A percentile compares a stretch with the other conserved stretches of the same genome.
phyloP scores from a whole-genome alignment of 1,284 basidiomycete genomes.

The Trametes hirsuta region DNA sequence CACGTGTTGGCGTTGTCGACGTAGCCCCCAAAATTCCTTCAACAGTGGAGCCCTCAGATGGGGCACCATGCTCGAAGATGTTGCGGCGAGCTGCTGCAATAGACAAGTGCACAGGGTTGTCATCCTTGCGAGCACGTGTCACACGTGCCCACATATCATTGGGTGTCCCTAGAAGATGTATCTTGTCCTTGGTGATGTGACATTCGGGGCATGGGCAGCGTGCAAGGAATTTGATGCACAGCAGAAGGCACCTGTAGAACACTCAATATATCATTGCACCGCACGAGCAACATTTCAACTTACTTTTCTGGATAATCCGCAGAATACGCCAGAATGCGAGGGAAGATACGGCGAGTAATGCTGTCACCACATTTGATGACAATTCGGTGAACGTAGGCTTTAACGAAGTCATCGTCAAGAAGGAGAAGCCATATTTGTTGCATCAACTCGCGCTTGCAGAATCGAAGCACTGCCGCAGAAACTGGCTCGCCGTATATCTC shows the following conservation, averaged over 20 bases:
- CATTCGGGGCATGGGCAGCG: conserved; percentile 12
- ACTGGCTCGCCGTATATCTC: background rate
- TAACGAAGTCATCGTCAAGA: conserved; percentile 31
- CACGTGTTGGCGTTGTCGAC: too few relatives aligned
- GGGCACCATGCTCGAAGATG: too few relatives aligned
- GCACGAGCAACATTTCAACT: background rate
- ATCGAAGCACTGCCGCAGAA: conserved; percentile 12
- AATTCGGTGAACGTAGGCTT: conserved; percentile 32
- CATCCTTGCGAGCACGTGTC: too few relatives aligned
- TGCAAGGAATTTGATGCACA: conserved; percentile 21
- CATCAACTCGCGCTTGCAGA: conserved; percentile 31
- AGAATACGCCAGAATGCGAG: conserved; percentile 24
- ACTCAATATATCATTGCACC: background rate
- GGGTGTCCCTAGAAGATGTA: too few relatives aligned
- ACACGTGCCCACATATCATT: too few relatives aligned
- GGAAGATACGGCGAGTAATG: conserved; percentile 20
- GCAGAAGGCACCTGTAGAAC: conserved; percentile 10
- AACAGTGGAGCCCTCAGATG: too few relatives aligned
- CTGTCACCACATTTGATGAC: conserved; percentile 29
- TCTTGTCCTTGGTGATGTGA: too few relatives aligned
- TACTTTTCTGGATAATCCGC: conserved; percentile 39
- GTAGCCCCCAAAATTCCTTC: too few relatives aligned
- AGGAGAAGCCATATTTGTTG: conserved; percentile 30
- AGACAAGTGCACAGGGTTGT: too few relatives aligned
- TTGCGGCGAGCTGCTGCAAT: too few relatives aligned